These are phyloP conservation scores for Kitagawia praeruptora DNA, from an alignment of 129 eudicot genomes.

Conservation along the genomic window DNA sequence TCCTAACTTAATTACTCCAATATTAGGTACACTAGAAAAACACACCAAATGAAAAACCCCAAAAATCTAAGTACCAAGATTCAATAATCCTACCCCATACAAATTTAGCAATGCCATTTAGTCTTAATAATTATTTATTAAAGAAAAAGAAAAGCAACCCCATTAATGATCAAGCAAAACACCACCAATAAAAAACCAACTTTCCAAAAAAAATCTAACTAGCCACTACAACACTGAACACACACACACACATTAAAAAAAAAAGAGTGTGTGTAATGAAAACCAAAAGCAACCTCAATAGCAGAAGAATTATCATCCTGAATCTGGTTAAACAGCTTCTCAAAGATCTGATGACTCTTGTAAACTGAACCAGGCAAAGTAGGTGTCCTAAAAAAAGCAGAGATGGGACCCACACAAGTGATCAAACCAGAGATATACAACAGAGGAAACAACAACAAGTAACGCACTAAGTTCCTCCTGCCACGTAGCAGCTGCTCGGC, in stretches of 20 bases:
- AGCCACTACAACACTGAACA: not conserved
- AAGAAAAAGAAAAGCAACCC: not conserved
- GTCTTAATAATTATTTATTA: not conserved
- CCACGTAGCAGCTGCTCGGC: constrained; percentile 35
- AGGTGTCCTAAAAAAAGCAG: constrained; percentile 33
- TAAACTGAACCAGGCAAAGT: constrained; percentile 73
- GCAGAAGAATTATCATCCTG: constrained; percentile 47
- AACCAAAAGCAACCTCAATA: constrained; percentile 48
- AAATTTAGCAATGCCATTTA: not conserved
- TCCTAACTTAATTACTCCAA: not conserved
- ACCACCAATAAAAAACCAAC: not conserved
- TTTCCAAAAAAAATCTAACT: not conserved
- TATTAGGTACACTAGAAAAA: not conserved
- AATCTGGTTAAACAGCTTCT: constrained; percentile 45
- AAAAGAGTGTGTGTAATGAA: not conserved
- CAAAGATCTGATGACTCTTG: constrained; percentile 64
- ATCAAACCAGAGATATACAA: constrained; percentile 54
- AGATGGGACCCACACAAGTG: constrained; percentile 46
- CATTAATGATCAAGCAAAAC: constrained; percentile 5
- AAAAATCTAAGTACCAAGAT: not conserved
- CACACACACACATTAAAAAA: not conserved
- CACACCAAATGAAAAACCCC: not conserved
- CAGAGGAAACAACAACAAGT: constrained; percentile 38
- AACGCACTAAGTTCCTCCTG: constrained; percentile 25
- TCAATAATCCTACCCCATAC: not conserved